phyloP scores from a whole-genome alignment of 768 basidiomycete species.

The Russula compacta region DNA sequence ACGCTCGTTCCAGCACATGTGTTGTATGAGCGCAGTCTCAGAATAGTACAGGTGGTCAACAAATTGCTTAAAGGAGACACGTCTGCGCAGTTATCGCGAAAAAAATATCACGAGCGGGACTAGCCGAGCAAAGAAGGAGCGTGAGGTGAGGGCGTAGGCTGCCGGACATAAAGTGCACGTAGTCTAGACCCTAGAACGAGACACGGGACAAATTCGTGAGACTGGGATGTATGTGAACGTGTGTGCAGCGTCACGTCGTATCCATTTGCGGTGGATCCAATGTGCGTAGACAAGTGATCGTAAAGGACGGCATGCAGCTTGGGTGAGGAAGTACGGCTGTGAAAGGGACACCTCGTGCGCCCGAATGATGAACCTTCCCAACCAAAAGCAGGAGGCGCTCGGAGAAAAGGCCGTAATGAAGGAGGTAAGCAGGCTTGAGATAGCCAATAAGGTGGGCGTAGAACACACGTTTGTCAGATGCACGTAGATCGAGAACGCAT shows the following conservation, averaged over 20 bases:
- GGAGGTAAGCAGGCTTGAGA: slow-evolving; percentile 2
- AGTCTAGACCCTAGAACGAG: neutral
- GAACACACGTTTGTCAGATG: slow-evolving; percentile 13
- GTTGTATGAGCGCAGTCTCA: neutral
- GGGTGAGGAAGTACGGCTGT: slow-evolving; percentile 3
- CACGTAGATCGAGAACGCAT: slow-evolving; percentile 3
- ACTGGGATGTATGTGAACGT: neutral
- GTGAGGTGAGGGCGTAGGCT: neutral
- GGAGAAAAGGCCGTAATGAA: slow-evolving; percentile 7
- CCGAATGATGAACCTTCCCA: neutral
- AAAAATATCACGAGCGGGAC: neutral
- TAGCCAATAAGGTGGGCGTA: neutral
- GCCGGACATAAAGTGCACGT: neutral
- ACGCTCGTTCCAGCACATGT: neutral
- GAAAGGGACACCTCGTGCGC: slow-evolving; percentile 6
- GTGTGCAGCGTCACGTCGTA: neutral
- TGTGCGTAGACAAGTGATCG: neutral
- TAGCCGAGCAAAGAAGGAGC: neutral
- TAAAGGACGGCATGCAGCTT: slow-evolving; percentile 1
- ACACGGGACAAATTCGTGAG: neutral
- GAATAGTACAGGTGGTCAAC: neutral
- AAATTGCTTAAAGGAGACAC: neutral
- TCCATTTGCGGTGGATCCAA: neutral
- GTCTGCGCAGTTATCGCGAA: neutral
- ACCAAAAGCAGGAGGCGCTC: slow-evolving; percentile 10